Conservation (phyloP, 2,329 filamentous ascomycete species). For the Sordariomycetes sp. region DNA sequence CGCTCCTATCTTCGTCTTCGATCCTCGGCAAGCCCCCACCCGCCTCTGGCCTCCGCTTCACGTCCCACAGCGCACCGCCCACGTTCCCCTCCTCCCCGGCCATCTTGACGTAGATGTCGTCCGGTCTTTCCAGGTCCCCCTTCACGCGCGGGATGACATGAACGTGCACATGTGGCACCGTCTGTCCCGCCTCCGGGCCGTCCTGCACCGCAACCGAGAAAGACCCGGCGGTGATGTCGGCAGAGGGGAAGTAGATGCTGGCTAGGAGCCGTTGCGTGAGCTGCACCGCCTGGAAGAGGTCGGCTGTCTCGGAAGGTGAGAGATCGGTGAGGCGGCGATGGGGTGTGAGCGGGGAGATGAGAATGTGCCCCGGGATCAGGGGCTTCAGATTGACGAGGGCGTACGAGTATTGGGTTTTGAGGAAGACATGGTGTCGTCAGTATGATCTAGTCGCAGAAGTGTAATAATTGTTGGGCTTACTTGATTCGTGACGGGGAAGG, state of each 20-base stretch:
- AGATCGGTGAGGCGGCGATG: slow-evolving; percentile 72
- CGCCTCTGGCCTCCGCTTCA: slow-evolving; percentile 44
- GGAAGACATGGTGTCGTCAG: slow-evolving; percentile 60
- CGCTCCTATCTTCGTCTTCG: slow-evolving; percentile 59
- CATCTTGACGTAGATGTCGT: slow-evolving; percentile 75
- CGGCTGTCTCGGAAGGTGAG: slow-evolving; percentile 57
- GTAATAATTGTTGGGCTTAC: slow-evolving; percentile 32
- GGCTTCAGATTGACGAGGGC: slow-evolving; percentile 94
- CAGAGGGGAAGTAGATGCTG: slow-evolving; percentile 42
- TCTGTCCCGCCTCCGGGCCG: slow-evolving; percentile 82
- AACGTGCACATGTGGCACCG: slow-evolving; percentile 85
- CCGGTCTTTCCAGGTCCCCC: slow-evolving; percentile 42
- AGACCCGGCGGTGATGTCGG: slow-evolving; percentile 50
- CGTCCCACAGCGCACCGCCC: slow-evolving; percentile 59
- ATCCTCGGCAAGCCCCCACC: slow-evolving; percentile 56
- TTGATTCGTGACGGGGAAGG: slow-evolving; percentile 68
- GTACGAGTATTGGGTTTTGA: slow-evolving; percentile 69
- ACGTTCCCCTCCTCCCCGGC: slow-evolving; percentile 81
- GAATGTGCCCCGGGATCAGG: slow-evolving; percentile 83
- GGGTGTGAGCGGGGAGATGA: slow-evolving; percentile 66
- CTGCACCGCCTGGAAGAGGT: slow-evolving; percentile 84
- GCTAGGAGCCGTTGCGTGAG: slow-evolving; percentile 70
- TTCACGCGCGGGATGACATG: slow-evolving; percentile 73
- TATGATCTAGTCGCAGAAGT: too few species aligned
- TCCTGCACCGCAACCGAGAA: slow-evolving; percentile 97